Evolutionary conservation across 345 rosid genomes (phyloP), one percentile per base, ranked within the genome.

Genomic region (Melaleuca alternifolia): DNA sequence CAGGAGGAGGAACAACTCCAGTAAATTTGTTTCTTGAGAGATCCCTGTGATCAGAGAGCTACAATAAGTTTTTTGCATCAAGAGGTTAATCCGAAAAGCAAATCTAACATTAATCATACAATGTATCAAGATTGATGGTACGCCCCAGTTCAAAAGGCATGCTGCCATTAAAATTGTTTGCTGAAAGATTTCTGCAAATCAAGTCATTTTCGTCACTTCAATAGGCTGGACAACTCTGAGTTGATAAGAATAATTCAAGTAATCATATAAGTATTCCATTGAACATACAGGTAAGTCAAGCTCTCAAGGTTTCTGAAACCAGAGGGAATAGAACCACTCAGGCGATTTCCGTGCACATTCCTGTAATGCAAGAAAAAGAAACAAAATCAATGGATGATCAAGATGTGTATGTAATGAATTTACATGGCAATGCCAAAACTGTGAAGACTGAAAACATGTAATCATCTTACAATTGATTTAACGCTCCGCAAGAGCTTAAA

Each of bases 211-310:
- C 12, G 81, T 71, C 81, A 71, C 46, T 37, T 10, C 24, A 71
- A 71, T 37, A 44, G 14, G n/a, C 13, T 10, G 37, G 18, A 11
- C 23, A 4, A 11, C 24, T 57, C 89, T 48, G 37, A 86, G 26
- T 18, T 9, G 79, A 11, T 10, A 20, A 37, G 52, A 46, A 65
- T 21, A 5, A 10, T 28, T 51, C 21, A 62, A 85, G 50, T 9
- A 44, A 23, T 30, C 14, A 5, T 3, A 62, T 37, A 20, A 12
- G 18, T 3, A 85, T 12, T 14, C 50, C 18, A 51, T 15, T 21
- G 51, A 65, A 88, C 99, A 89, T 92, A 98, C 99, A 98, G 88
- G 90, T 95, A 95, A 28, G 99, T 98, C 92, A 98, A 88, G 90
- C 99, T 98, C 87, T 91, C 93, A 0, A 96, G 93, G 86, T 93